Base-by-base conservation (phyloP, 202 grass and related monocot genomes). In the Miscanthus sacchariflorus region DNA sequence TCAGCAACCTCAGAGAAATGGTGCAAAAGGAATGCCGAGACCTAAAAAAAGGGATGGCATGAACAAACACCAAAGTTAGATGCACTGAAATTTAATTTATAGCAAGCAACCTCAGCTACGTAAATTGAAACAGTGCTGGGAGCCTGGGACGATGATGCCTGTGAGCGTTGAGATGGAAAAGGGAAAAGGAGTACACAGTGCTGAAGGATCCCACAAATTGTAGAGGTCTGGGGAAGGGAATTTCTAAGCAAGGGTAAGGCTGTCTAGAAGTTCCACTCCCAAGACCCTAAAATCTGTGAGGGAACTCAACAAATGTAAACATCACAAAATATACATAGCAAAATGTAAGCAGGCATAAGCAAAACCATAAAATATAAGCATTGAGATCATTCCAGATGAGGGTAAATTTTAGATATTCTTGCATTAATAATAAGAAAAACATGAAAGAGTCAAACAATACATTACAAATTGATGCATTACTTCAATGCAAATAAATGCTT, bases 1-100 rank as follows among this genome's bases (percentile, higher is more conserved):
- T 99, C 90, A 35, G 90, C 87, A 86, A 99, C 88, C 86, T 99
- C 94, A 19, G 89, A 92, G 84, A 99, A 99, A 92, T 95, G 91
- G 78, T 96, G 88, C 39, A 83, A 85, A 93, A 99, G 84, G 95
- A 96, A 99, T 84, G 82, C 89, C 52, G 97, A 93, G 66, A 96
- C 97, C 97, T 99, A 28, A 90, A 46, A 74, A 48, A 70, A 48
- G 7, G 68, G 36, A 84, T 75, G 68, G 3, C 13, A 44, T 85
- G 52, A 86, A 10, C 52, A 84, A 66, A 80, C 46, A 35, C 24
- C 64, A 79, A 84, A 87, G 64, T 39, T 67, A 81, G 30, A 77
- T 15, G 21, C n/a, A 71, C 44, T 30, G 30, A 81, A 68, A 87
- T 35, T 35, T 56, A 83, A 59, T 67, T 12, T 39, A 74, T 52